phyloP scores from a whole-genome alignment of 495 filamentous ascomycete genomes.

The Trichoderma parareesei region DNA sequence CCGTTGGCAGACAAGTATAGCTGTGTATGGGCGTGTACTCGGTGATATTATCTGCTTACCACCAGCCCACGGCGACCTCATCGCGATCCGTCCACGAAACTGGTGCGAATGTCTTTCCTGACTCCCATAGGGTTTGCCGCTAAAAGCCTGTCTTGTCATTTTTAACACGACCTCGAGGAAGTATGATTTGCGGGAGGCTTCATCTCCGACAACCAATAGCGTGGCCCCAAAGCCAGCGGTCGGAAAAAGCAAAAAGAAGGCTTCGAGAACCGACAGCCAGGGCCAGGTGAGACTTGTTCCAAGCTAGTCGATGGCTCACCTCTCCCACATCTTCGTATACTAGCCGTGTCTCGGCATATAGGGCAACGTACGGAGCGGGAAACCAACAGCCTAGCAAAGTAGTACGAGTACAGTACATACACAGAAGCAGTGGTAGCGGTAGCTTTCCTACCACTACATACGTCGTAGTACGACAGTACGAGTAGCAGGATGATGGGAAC shows the following conservation, averaged over 20 bases:
- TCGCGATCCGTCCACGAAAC: not conserved
- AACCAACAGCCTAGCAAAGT: not conserved
- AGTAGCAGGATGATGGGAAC: not conserved
- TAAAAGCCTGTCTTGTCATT: not conserved
- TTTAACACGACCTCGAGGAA: not conserved
- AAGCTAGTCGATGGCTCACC: not conserved
- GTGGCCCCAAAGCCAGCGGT: not conserved
- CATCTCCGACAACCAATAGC: not conserved
- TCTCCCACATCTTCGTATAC: not conserved
- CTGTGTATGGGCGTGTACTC: not conserved
- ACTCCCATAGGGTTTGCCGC: not conserved
- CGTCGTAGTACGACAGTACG: no score
- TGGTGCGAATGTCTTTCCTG: not conserved
- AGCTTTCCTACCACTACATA: no score
- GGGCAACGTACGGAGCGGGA: not conserved
- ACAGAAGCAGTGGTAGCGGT: no score
- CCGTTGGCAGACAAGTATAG: not conserved
- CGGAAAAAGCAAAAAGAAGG: not conserved
- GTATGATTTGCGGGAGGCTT: not conserved
- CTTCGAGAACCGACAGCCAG: constrained; percentile 4
- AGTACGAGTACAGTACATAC: not conserved
- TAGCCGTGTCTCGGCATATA: not conserved
- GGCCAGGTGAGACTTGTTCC: not conserved
- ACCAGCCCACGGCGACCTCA: not conserved
- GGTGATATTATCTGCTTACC: constrained; percentile 1